A percentile compares a stretch with the other conserved stretches of the same genome.
Conservation (phyloP, 345 rosid genomes). For the Heritiera littoralis region DNA sequence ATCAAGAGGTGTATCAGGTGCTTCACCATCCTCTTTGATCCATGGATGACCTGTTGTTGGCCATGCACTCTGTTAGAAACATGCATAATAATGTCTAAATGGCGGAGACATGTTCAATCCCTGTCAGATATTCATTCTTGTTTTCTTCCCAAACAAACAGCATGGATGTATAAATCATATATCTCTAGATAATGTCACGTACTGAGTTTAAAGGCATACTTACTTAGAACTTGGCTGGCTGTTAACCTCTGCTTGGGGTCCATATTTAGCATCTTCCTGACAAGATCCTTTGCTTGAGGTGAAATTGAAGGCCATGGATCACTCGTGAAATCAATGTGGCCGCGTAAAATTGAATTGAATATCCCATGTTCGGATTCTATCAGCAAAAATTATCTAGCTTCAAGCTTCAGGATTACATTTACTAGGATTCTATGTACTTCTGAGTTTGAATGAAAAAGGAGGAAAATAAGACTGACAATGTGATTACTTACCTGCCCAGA, state of each 20-base stretch:
- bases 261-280: constrained; percentile 77
- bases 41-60: constrained; percentile 56
- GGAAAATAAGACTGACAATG: background rate
- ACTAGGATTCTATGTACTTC: background rate
- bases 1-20: constrained; percentile 78
- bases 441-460: background rate
- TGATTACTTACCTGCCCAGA: constrained; percentile 72
- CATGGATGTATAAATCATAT: no score
- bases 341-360: constrained; percentile 82
- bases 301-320: constrained; percentile 98
- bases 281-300: constrained; percentile 85
- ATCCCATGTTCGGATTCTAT: constrained; percentile 90
- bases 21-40: constrained; percentile 81
- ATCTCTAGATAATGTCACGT: no score
- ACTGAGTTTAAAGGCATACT: background rate
- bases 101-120: background rate
- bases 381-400: background rate
- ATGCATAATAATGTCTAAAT: background rate
- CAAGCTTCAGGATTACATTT: background rate
- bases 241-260: constrained; percentile 87
- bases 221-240: constrained; percentile 86
- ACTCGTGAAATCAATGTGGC: constrained; percentile 74
- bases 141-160: background rate
- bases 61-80: background rate
- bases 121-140: background rate